phyloP scores from a whole-genome alignment of 257 asterid species.

The Solanum lycopersicoides region DNA sequence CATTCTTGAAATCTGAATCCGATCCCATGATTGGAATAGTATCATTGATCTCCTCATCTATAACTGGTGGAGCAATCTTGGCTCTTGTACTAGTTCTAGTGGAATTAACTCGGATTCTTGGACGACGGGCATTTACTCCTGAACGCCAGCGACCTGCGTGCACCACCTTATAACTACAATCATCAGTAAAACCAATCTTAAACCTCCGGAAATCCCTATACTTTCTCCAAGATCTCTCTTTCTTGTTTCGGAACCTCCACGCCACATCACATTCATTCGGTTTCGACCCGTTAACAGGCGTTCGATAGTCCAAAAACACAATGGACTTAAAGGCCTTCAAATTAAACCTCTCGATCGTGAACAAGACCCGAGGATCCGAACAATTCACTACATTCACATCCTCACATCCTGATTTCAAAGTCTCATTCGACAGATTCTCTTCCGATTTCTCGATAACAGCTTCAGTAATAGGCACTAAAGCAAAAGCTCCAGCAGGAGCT shows the following conservation, averaged over 20 bases:
- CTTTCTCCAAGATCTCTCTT: slow-evolving; percentile 91
- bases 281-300: slow-evolving; percentile 72
- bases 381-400: slow-evolving; percentile 55
- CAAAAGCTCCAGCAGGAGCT: slow-evolving; percentile 21
- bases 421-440: slow-evolving; percentile 22
- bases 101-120: slow-evolving; percentile 21
- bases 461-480: slow-evolving; percentile 41
- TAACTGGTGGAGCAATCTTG: slow-evolving; percentile 27
- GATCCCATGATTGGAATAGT: slow-evolving; percentile 67
- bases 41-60: slow-evolving; percentile 84
- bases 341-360: slow-evolving; percentile 68
- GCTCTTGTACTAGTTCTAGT: slow-evolving; percentile 19
- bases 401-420: slow-evolving; percentile 54
- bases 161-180: slow-evolving; percentile 58
- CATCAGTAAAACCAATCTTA: slow-evolving; percentile 55
- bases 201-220: slow-evolving; percentile 94
- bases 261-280: slow-evolving; percentile 86
- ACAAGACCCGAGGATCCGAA: slow-evolving; percentile 65
- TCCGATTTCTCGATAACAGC: slow-evolving; percentile 55
- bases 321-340: slow-evolving; percentile 63
- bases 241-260: slow-evolving; percentile 86
- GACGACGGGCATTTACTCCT: slow-evolving; percentile 81
- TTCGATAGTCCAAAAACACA: slow-evolving; percentile 57
- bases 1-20: slow-evolving; percentile 60
- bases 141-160: slow-evolving; percentile 88